Evolutionary conservation across 768 basidiomycete genomes (phyloP).

Genomic region (Rhodotorula paludigena): DNA sequence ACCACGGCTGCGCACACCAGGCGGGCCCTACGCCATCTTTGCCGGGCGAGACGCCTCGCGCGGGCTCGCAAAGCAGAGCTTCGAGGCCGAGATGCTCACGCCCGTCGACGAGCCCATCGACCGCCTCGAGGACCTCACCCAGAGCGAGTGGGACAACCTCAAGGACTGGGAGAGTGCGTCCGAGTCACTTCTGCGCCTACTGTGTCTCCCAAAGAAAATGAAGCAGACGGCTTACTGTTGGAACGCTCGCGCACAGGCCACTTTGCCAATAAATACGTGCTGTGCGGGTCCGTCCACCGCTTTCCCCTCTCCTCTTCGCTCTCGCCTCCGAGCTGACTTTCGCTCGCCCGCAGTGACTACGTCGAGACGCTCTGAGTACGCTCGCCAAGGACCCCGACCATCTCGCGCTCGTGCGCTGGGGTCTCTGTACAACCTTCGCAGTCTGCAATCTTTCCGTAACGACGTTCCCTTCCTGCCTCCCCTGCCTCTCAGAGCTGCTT

Average conservation of each 20-base stretch:
- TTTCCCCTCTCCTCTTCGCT: background rate
- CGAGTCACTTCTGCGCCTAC: too few species aligned
- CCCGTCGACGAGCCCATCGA: conserved; percentile 81
- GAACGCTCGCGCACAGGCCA: too few species aligned
- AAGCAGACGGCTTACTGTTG: background rate
- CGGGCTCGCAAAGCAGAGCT: conserved; percentile 65
- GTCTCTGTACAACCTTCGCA: too few species aligned
- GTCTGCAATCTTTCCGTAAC: too few species aligned
- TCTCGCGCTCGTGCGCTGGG: too few species aligned
- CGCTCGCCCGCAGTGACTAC: background rate
- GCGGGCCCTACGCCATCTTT: conserved; percentile 95
- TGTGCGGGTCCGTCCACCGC: background rate
- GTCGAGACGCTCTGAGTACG: too few species aligned
- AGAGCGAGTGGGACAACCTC: conserved; percentile 39
- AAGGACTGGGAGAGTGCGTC: conserved; percentile 36
- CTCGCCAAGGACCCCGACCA: too few species aligned
- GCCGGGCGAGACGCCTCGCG: conserved; percentile 92
- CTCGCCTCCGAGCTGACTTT: background rate
- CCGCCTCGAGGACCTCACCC: conserved; percentile 67
- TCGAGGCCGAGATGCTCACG: conserved; percentile 73
- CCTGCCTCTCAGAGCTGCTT: too few species aligned
- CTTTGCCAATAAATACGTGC: conserved; percentile 3
- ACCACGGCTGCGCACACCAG: conserved; percentile 49
- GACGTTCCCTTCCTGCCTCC: too few species aligned
- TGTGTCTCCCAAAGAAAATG: background rate